Evolutionary conservation across 495 filamentous ascomycete species (phyloP), one percentile per base, ranked within the genome.

Genomic region (Annulohypoxylon maeteangense): DNA sequence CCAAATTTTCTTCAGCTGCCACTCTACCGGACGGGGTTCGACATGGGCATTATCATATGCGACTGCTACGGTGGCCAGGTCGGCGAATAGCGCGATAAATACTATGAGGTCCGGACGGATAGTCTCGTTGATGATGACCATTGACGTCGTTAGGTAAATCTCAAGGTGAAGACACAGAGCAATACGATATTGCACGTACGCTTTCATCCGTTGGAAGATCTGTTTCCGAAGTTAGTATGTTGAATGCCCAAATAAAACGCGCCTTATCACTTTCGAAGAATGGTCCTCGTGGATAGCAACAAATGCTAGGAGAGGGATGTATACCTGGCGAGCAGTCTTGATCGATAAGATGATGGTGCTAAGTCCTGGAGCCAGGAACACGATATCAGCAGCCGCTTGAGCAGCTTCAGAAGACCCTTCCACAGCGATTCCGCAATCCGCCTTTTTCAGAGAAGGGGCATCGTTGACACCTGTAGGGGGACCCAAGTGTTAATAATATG

Each of bases 201-300:
- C 90, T 82, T 97, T 94, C 94, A 97, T 97, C 66, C 94, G 93
- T 79, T 96, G 93, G 86, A 97, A 97, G 75, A 97, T 97, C 80
- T 95, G 23, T 16, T 38, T 12, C 1, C 83, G 79, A 90, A 84
- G 57, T 61, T 45, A 44, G 34, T n/a, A 14, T 34, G 29, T n/a
- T n/a, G n/a, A n/a, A 4, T 14, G 7, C 5, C 0, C 18, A 0
- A 10, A 31, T 20, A 12, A 31, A 3, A 7, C 34, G 6, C 25
- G n/a, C 16, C 1, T 7, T 31, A 10, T 34, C 29, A 4, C 7
- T 25, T 10, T 54, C 29, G 16, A 7, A n/a, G 23, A 12, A n/a
- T 25, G 8, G 14, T n/a, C 10, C 4, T 44, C 18, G 40, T 27
- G 18, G 18, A 32, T 22, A 8, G n/a, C 18, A 1, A 7, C 2